Percentiles rank a stretch among this genome's conserved stretches.
These are phyloP conservation scores for Globisporangium spinosum DNA, from an alignment of 352 stramenopile genomes.

Conservation along the genomic window DNA sequence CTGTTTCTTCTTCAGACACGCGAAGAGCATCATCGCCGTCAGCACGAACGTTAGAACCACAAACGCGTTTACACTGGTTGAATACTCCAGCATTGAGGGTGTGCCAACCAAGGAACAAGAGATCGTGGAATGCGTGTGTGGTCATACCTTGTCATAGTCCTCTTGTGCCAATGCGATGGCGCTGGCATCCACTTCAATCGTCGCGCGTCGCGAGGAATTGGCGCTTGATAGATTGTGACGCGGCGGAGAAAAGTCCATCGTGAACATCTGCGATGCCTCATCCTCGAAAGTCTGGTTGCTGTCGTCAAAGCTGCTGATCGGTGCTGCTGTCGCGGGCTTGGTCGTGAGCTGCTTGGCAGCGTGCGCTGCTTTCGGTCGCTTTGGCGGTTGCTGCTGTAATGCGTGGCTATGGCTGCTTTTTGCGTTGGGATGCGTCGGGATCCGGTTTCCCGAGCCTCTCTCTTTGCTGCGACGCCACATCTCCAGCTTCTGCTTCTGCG, in stretches of 20 bases:
- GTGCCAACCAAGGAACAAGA: background rate
- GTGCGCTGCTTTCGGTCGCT: constrained; percentile 25
- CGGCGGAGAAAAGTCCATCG: constrained; percentile 22
- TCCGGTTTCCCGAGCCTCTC: constrained; percentile 4
- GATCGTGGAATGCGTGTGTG: background rate
- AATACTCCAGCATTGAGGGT: background rate
- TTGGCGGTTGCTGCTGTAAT: constrained; percentile 10
- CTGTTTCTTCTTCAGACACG: constrained; percentile 6
- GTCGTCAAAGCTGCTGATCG: background rate
- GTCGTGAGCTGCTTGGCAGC: constrained; percentile 14
- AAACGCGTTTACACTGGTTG: constrained; percentile 1
- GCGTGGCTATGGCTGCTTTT: constrained; percentile 5
- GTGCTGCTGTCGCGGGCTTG: background rate
- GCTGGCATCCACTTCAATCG: constrained; percentile 12
- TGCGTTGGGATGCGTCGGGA: background rate
- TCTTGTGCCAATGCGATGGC: constrained; percentile 1
- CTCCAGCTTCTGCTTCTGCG: constrained; percentile 21
- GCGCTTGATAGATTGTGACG: constrained; percentile 16
- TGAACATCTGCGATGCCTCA: constrained; percentile 9
- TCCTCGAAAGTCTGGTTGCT: constrained; percentile 20
- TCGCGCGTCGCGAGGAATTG: constrained; percentile 19
- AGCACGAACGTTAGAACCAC: constrained; percentile 8
- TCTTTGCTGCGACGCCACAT: constrained; percentile 25
- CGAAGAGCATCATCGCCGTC: background rate
- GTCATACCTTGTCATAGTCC: constrained; percentile 21